phyloP scores from a whole-genome alignment of 305 asterid genomes.

The Petunia hybrid region DNA sequence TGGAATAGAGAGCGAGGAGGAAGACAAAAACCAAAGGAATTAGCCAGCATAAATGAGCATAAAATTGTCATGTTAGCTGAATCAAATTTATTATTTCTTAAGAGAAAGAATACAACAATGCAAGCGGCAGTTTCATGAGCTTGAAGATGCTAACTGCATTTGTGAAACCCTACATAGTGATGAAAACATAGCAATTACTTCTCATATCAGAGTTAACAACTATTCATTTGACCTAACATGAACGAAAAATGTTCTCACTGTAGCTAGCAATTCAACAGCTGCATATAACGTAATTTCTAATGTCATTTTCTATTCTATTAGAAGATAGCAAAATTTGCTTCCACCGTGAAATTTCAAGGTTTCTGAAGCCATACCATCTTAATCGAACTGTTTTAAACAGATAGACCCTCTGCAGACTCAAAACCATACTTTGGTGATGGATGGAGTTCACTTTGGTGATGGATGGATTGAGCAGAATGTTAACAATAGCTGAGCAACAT shows the following conservation, averaged over 20 bases:
- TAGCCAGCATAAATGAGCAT: neutral
- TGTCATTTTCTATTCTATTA: neutral
- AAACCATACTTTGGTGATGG: too few species aligned
- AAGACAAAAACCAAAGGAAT: neutral
- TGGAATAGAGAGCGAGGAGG: neutral
- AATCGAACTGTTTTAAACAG: neutral
- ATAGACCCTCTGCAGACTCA: neutral
- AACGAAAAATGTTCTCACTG: neutral
- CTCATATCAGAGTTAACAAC: neutral
- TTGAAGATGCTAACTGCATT: neutral
- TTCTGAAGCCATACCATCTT: neutral
- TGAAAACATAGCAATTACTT: neutral
- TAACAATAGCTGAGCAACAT: too few species aligned
- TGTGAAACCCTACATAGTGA: neutral
- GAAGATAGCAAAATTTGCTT: constrained; percentile 14
- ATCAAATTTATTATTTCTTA: neutral
- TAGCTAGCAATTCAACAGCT: neutral
- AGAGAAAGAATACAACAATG: neutral
- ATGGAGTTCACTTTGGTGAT: too few species aligned
- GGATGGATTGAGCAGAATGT: too few species aligned
- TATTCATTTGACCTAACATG: neutral
- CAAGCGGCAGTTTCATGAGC: neutral
- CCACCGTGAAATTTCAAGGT: constrained; percentile 19
- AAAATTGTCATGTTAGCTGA: neutral
- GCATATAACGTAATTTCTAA: neutral